Base-by-base conservation (phyloP, 495 filamentous ascomycete genomes). In the Astrothelium macrocarpum region DNA sequence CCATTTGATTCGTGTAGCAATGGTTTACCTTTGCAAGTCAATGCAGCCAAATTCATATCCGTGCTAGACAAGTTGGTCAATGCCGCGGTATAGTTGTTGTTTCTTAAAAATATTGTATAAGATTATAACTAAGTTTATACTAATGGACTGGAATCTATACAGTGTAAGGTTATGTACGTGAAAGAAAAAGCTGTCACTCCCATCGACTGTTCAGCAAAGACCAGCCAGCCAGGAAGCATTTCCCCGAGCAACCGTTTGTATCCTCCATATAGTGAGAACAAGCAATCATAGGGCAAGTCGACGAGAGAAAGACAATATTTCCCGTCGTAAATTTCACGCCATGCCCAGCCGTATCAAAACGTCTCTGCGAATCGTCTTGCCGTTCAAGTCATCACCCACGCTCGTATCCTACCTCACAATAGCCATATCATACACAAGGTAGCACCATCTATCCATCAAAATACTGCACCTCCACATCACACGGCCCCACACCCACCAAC, bases 181-280 rank as follows among this genome's bases (percentile, higher is more conserved):
- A 49, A 49, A 23, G 20, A 18, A 20, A 18, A 49, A 18, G 45
- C n/a, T n/a, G n/a, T 14, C 45, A 23, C 20, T 5, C 10, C 20
- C 20, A 18, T 49, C 5, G 11, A 49, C 5, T 49, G 45, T 23
- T 18, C 5, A 49, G 45, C 45, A 20, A 18, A 18, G 12, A 18
- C 45, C 45, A 49, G 45, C 45, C 45, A 49, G 45, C 45, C 20
- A 49, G n/a, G n/a, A n/a, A n/a, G n/a, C n/a, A n/a, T n/a, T n/a
- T n/a, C n/a, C n/a, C n/a, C n/a, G n/a, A n/a, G n/a, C n/a, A n/a
- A n/a, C n/a, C n/a, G n/a, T n/a, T n/a, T n/a, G n/a, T n/a, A n/a
- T n/a, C n/a, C n/a, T n/a, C n/a, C n/a, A n/a, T n/a, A n/a, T n/a
- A n/a, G n/a, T n/a, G n/a, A n/a, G n/a, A n/a, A n/a, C 5, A 23